A percentile compares a stretch with the other conserved stretches of the same genome.
Evolutionary conservation across 306 rosid genomes (phyloP).

Genomic region (Corylus avellana): DNA sequence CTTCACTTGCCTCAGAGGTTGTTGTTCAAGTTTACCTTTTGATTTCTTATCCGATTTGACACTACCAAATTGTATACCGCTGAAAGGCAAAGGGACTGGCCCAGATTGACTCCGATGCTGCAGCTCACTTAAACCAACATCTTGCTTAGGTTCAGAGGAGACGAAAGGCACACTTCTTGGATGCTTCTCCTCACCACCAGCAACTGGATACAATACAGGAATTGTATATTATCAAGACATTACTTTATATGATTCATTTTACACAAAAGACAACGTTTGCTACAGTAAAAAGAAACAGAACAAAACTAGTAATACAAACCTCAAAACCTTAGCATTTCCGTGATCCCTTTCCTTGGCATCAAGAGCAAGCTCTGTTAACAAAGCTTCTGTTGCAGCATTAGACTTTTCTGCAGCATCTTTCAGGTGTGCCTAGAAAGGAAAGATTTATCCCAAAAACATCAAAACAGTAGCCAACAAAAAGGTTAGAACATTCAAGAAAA

Average conservation of each 20-base stretch:
- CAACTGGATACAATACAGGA: neutral
- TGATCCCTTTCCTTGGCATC: neutral
- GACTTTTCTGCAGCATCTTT: neutral
- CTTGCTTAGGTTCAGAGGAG: too few species aligned
- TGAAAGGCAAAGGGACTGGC: too few species aligned
- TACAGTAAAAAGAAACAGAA: neutral
- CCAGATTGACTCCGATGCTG: too few species aligned
- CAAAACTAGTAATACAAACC: neutral
- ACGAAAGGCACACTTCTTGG: neutral
- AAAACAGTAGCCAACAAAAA: neutral
- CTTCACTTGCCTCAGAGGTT: too few species aligned
- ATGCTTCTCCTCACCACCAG: neutral
- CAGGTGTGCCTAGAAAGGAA: neutral
- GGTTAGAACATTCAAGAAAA: neutral
- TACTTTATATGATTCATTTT: too few species aligned
- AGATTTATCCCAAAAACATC: neutral
- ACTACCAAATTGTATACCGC: too few species aligned
- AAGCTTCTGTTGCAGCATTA: neutral
- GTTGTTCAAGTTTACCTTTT: too few species aligned
- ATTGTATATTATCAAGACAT: neutral
- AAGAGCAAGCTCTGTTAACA: neutral
- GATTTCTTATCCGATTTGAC: too few species aligned
- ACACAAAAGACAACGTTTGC: neutral
- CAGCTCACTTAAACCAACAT: too few species aligned
- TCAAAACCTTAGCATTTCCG: neutral